phyloP scores from a whole-genome alignment of 208 protist species.

The Blechomonas ayalai region DNA sequence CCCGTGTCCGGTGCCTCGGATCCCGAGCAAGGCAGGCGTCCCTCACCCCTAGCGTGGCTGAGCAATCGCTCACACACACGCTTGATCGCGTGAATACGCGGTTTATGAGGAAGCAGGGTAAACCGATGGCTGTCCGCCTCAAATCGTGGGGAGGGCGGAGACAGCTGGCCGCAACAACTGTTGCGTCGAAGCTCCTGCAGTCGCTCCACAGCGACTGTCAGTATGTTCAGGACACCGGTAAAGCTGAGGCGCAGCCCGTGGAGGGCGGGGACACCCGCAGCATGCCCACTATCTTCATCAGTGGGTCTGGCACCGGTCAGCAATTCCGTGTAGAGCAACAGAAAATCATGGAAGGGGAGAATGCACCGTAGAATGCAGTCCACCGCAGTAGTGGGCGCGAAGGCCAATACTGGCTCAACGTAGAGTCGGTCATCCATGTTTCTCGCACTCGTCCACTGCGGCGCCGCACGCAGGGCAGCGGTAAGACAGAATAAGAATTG shows the following conservation, averaged over 20 bases:
- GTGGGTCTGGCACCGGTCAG: too few species aligned
- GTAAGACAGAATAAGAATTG: too few species aligned
- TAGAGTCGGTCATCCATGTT: too few species aligned
- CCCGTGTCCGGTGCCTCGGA: background rate
- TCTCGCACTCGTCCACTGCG: too few species aligned
- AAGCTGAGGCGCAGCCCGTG: constrained; percentile 54
- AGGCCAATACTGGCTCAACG: too few species aligned
- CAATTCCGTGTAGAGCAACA: too few species aligned
- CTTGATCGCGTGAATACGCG: constrained; percentile 72
- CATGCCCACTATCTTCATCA: too few species aligned
- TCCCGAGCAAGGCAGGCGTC: background rate
- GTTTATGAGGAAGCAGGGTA: constrained; percentile 66
- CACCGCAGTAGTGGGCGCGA: too few species aligned
- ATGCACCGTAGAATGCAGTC: too few species aligned
- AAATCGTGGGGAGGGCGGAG: background rate
- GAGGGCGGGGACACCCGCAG: too few species aligned
- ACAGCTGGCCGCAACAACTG: constrained; percentile 21
- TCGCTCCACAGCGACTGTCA: constrained; percentile 20
- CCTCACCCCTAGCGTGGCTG: constrained; percentile 15
- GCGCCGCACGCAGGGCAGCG: too few species aligned
- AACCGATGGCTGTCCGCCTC: constrained; percentile 2
- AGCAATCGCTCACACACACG: constrained; percentile 47
- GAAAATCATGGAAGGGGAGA: too few species aligned
- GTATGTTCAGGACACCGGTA: constrained; percentile 19
- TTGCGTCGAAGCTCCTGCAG: constrained; percentile 32